These are phyloP conservation scores for Begonia peltatifolia DNA, from an alignment of 306 rosid species.

Conservation along the genomic window DNA sequence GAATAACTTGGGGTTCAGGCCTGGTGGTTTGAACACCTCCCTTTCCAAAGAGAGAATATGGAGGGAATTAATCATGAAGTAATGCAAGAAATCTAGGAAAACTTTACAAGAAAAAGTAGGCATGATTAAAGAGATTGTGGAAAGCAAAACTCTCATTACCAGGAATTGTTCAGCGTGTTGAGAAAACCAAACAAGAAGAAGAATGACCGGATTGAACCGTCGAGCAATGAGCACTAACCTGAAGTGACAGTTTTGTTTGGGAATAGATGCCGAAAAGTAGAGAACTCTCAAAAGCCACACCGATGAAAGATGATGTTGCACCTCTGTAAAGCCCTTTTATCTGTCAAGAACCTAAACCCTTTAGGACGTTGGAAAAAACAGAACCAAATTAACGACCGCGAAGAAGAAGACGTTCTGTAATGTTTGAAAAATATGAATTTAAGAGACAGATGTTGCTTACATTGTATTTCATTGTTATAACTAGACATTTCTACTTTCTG, in stretches of 20 bases:
- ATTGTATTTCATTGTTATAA: too few species aligned
- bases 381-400: background rate
- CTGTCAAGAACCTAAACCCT: conserved; percentile 33
- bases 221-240: conserved; percentile 36
- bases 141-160: background rate
- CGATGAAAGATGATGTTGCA: conserved; percentile 81
- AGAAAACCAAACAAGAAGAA: conserved; percentile 9
- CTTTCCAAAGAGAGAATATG: conserved; percentile 25
- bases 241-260: conserved; percentile 58
- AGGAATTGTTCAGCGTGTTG: conserved; percentile 5
- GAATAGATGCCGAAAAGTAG: conserved; percentile 84
- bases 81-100: background rate
- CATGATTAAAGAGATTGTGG: background rate
- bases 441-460: too few species aligned
- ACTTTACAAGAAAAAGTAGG: background rate
- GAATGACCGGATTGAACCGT: background rate
- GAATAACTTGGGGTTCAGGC: conserved; percentile 53
- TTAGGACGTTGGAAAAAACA: conserved; percentile 9
- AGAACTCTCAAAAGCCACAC: conserved; percentile 87
- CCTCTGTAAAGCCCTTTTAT: conserved; percentile 89
- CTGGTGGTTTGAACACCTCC: conserved; percentile 42
- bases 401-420: background rate
- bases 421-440: conserved; percentile 1
- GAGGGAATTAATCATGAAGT: conserved; percentile 1
- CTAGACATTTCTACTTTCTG: too few species aligned